phyloP scores from a whole-genome alignment of 2,329 filamentous ascomycete genomes.

The Beauveria rudraprayagi region DNA sequence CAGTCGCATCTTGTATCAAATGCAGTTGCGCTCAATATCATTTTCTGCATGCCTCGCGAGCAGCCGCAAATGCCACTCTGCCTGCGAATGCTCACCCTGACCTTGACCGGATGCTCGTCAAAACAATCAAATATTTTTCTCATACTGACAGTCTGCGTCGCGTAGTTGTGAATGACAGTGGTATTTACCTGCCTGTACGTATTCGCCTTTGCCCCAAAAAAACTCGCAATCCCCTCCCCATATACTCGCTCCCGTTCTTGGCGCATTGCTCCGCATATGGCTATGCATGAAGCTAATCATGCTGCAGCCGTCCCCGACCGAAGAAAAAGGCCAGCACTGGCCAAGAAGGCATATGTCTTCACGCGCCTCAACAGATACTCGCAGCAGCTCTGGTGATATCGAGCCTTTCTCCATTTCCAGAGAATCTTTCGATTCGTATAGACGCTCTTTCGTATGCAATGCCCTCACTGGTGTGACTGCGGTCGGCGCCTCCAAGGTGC shows the following conservation, averaged over 20 bases:
- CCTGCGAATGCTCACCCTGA: neutral
- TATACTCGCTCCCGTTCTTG: neutral
- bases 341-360: slow-evolving; percentile 44
- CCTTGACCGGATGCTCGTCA: neutral
- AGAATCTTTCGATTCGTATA: slow-evolving; percentile 95
- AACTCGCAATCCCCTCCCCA: neutral
- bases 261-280: neutral
- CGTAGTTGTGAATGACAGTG: slow-evolving; percentile 88
- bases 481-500: neutral
- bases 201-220: neutral
- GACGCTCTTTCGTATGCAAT: slow-evolving; percentile 79
- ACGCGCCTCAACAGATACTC: slow-evolving; percentile 46
- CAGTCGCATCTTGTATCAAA: neutral
- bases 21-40: neutral
- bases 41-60: neutral
- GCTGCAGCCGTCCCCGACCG: slow-evolving; percentile 71
- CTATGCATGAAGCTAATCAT: slow-evolving; percentile 7
- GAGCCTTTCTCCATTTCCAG: slow-evolving; percentile 93
- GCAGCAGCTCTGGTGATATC: slow-evolving; percentile 65
- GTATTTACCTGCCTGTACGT: slow-evolving; percentile 84
- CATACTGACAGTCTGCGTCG: slow-evolving; percentile 15
- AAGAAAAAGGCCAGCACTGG: slow-evolving; percentile 73
- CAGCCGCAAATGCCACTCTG: neutral
- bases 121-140: neutral
- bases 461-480: neutral